Evolutionary conservation across 2,329 filamentous ascomycete genomes (phyloP).

Genomic region (Coniochaeta sp.): DNA sequence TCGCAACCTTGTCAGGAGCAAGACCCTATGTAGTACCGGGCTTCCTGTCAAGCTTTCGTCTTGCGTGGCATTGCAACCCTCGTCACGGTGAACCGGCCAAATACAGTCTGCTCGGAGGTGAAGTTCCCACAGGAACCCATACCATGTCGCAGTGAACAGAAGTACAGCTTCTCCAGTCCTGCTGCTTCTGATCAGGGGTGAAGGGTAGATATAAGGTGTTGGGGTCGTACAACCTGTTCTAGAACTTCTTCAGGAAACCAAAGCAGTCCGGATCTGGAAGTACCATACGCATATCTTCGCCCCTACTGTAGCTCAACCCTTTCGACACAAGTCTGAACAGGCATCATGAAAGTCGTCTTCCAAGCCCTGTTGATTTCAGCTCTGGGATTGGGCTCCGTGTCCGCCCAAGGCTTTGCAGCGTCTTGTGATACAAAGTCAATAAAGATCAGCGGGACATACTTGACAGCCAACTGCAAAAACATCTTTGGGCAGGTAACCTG

Average conservation of each 20-base stretch:
- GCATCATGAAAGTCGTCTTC: neutral
- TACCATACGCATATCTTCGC: neutral
- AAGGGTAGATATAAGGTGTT: neutral
- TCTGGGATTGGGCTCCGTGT: neutral
- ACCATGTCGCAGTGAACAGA: neutral
- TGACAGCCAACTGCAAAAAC: conserved; percentile 15
- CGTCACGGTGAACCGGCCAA: neutral
- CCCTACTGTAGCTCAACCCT: no score
- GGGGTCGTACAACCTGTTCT: neutral
- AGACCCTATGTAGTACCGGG: neutral
- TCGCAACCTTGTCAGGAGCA: neutral
- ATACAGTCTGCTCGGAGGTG: neutral
- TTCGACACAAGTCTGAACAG: neutral
- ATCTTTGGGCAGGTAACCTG: conserved; percentile 11
- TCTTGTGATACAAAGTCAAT: conserved; percentile 13
- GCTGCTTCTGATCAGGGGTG: neutral
- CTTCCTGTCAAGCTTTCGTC: neutral
- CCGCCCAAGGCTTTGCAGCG: conserved; percentile 8
- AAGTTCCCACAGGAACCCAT: neutral
- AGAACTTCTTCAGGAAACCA: neutral
- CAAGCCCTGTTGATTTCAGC: neutral
- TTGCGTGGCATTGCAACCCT: neutral
- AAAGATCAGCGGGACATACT: conserved; percentile 10
- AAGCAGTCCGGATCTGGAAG: no score
- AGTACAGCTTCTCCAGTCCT: neutral